A percentile compares a stretch with the other conserved stretches of the same genome.
phyloP scores from a whole-genome alignment of 1,284 basidiomycete genomes.

The Papiliotrema terrestris region DNA sequence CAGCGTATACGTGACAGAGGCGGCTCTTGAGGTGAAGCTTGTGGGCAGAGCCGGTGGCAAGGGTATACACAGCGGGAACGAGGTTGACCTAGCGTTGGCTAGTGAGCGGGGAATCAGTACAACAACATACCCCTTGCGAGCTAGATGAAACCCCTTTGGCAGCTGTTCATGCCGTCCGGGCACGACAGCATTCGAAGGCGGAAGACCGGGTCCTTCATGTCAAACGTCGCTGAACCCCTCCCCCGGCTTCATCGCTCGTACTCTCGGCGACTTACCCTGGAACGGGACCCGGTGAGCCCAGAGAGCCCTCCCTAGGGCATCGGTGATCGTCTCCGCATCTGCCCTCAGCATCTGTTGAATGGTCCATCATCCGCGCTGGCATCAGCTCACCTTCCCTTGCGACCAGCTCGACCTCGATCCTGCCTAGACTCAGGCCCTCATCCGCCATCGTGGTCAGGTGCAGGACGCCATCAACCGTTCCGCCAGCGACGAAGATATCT shows the following conservation, averaged over 20 bases:
- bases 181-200: constrained; percentile 1
- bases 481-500: neutral
- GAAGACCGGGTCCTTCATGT: neutral
- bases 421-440: neutral
- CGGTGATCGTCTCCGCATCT: constrained; percentile 1
- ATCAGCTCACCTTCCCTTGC: neutral
- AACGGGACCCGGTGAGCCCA: constrained; percentile 1
- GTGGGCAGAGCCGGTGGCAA: constrained; percentile 4
- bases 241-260: neutral
- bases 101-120: neutral
- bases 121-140: neutral
- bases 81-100: constrained; percentile 1
- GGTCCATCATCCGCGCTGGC: neutral
- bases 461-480: neutral
- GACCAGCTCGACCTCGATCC: neutral
- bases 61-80: constrained; percentile 3
- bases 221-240: too few species aligned
- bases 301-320: neutral
- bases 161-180: neutral
- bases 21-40: neutral
- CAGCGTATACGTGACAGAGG: constrained; percentile 6
- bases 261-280: neutral
- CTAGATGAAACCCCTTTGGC: neutral
- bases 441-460: neutral
- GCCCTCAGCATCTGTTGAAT: neutral